A percentile compares a stretch with the other conserved stretches of the same genome.
phyloP scores from a whole-genome alignment of 441 rosid species.

The Arabidopsis hybrid region DNA sequence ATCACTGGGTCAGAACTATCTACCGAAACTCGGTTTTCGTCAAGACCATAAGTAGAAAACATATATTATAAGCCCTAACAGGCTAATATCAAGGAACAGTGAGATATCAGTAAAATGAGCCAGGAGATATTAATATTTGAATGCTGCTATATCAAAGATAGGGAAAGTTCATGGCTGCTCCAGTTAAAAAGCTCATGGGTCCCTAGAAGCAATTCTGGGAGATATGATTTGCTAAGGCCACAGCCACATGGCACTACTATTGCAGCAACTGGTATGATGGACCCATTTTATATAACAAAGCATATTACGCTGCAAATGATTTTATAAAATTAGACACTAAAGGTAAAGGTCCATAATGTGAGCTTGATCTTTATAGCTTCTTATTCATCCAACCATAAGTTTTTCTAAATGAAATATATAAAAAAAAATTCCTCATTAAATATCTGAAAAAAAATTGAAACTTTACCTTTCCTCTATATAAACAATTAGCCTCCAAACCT shows the following conservation, averaged over 20 bases:
- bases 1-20: neutral
- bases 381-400: slow-evolving; percentile 50
- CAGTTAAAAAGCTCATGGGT: slow-evolving; percentile 48
- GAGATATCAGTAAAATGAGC: slow-evolving; percentile 17
- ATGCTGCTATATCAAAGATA: slow-evolving; percentile 19
- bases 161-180: slow-evolving; percentile 50
- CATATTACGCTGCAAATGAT: slow-evolving; percentile 42
- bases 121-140: slow-evolving; percentile 24
- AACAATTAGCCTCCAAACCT: slow-evolving; percentile 34
- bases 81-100: neutral
- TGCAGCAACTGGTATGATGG: slow-evolving; percentile 53
- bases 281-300: slow-evolving; percentile 49
- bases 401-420: slow-evolving; percentile 18
- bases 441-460: slow-evolving; percentile 40
- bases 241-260: slow-evolving; percentile 49
- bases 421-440: slow-evolving; percentile 34
- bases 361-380: slow-evolving; percentile 46
- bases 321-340: slow-evolving; percentile 27
- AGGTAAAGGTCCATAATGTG: slow-evolving; percentile 28
- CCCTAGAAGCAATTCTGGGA: slow-evolving; percentile 52
- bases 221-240: slow-evolving; percentile 43
- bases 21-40: neutral
- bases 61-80: slow-evolving; percentile 6
- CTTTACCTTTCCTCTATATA: slow-evolving; percentile 53
- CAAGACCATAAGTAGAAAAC: neutral